phyloP scores from a whole-genome alignment of 2,329 filamentous ascomycete genomes.

The Didymella glomerata region DNA sequence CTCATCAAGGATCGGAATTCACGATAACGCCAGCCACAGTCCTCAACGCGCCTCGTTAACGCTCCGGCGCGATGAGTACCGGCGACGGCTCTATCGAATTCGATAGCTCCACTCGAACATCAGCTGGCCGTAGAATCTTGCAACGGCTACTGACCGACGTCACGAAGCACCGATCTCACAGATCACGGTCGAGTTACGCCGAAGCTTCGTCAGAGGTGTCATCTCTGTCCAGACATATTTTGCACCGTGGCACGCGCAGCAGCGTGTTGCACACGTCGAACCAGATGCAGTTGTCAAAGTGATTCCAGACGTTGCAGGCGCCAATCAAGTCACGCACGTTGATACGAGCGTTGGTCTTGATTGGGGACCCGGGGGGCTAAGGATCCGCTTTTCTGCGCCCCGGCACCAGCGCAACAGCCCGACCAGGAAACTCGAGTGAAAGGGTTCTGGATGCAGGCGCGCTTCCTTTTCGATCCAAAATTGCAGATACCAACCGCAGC shows the following conservation, averaged over 20 bases:
- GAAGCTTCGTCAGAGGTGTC: conserved; percentile 20
- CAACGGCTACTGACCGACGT: conserved; percentile 25
- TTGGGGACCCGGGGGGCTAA: conserved; percentile 14
- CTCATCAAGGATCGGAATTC: background rate
- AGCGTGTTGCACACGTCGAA: conserved; percentile 17
- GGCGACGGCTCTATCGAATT: conserved; percentile 16
- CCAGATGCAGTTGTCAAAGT: conserved; percentile 16
- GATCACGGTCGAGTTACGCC: conserved; percentile 20
- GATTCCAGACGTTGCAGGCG: conserved; percentile 7
- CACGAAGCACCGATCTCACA: conserved; percentile 21
- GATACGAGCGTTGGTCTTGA: conserved; percentile 12
- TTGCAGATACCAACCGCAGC: conserved; percentile 20
- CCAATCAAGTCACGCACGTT: conserved; percentile 25
- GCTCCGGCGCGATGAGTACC: conserved; percentile 8
- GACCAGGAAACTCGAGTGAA: conserved; percentile 23
- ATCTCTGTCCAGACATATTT: conserved; percentile 19
- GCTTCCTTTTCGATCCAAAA: conserved; percentile 17
- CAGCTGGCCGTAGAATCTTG: conserved; percentile 17
- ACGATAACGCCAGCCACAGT: conserved; percentile 18
- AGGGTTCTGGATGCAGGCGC: conserved; percentile 19
- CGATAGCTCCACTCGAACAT: conserved; percentile 22
- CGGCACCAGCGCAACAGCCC: conserved; percentile 18
- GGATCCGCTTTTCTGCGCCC: conserved; percentile 15
- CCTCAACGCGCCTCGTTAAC: conserved; percentile 4
- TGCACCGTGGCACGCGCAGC: conserved; percentile 24